Base-by-base conservation (phyloP, 2,329 filamentous ascomycete species). In the Penicillium brevicompactum region DNA sequence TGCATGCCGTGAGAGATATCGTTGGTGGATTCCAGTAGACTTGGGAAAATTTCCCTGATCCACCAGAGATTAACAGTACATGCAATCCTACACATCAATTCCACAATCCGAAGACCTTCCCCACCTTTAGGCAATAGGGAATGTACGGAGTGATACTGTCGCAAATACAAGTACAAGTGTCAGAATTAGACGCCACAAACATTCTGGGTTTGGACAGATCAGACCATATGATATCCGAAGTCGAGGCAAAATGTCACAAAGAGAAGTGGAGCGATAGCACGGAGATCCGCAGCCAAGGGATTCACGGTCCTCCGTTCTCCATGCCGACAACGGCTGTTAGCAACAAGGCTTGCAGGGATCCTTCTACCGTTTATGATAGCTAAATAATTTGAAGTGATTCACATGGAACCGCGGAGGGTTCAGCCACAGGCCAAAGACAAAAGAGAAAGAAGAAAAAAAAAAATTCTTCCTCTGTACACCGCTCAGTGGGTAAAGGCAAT, bases 201-300 rank as follows among this genome's bases (percentile, higher is more conserved):
- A 55, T 52, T 60, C 38, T 40, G 55, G 44, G 43, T 50, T 55
- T 61, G 41, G 59, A 61, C 51, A 57, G 40, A 52, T 59, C 60
- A 47, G 53, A 48, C 37, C 10, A 49, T 50, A 46, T 51, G 55
- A 50, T 42, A 49, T 21, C 45, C 34, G 22, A 24, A 11, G 45
- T 37, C 37, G 44, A 38, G 48, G 24, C 7, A 13, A 27, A 50
- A 37, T 46, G 44, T 48, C 37, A 55, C 54, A 53, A 53, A 53
- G 45, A 56, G n/a, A 53, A 49, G 54, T 56, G 54, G 53, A 52
- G 38, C 49, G 32, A 38, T 6, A 27, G 24, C 13, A 30, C 16
- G 41, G 32, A 37, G 54, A 49, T 53, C 54, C 50, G 38, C 45
- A 14, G 21, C 40, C 37, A 41, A 49, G 54, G 54, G 37, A 49